Evolutionary conservation across 345 rosid genomes (phyloP).

Genomic region (Cardamine occulta): DNA sequence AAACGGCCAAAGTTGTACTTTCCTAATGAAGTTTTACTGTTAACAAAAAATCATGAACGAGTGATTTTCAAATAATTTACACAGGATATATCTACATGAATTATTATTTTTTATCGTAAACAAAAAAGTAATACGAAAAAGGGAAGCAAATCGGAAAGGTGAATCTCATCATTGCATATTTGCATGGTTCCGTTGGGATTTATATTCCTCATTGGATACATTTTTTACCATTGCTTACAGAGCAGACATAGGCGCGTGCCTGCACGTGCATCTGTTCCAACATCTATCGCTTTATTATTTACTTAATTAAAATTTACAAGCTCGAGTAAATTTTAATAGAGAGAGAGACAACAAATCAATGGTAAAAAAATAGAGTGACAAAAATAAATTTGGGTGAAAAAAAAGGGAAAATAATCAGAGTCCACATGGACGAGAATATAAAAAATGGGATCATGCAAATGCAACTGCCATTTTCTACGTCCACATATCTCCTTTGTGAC

Average conservation of each 20-base stretch:
- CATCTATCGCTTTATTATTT: background rate
- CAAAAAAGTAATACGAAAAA: background rate
- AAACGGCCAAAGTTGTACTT: background rate
- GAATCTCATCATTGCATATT: slow-evolving; percentile 38
- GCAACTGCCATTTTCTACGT: slow-evolving; percentile 27
- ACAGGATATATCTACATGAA: background rate
- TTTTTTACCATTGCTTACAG: slow-evolving; percentile 8
- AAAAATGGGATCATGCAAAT: slow-evolving; percentile 35
- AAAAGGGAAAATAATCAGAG: background rate
- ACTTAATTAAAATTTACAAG: background rate
- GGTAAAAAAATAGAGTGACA: background rate
- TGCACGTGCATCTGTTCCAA: slow-evolving; percentile 36
- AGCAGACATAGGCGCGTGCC: slow-evolving; percentile 34
- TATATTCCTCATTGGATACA: background rate
- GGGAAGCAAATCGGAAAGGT: slow-evolving; percentile 6
- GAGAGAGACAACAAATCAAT: background rate
- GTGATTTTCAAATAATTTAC: background rate
- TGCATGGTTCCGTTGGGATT: slow-evolving; percentile 35
- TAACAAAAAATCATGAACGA: background rate
- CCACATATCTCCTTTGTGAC: slow-evolving; percentile 34
- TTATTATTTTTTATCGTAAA: background rate
- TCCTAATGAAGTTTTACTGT: background rate
- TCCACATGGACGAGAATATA: slow-evolving; percentile 22
- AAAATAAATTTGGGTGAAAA: background rate
- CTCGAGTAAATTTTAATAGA: slow-evolving; percentile 1